Percentiles rank a stretch among this genome's conserved stretches.
phyloP scores from a whole-genome alignment of 202 grass and related monocot genomes.

The Eragrostis tef region DNA sequence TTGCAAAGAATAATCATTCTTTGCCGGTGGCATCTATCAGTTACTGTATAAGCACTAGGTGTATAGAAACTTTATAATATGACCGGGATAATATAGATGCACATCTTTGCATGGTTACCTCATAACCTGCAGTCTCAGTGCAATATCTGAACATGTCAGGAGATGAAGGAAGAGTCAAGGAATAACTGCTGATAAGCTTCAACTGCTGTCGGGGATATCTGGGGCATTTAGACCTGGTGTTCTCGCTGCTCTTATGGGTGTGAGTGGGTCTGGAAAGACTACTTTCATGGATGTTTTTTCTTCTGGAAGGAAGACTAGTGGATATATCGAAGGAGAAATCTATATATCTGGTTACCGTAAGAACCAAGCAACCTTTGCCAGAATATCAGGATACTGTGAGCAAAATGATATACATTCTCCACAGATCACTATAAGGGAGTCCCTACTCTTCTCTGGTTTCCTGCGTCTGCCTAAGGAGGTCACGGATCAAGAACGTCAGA shows the following conservation, averaged over 20 bases:
- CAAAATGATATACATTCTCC: slow-evolving; percentile 84
- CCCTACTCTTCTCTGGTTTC: slow-evolving; percentile 75
- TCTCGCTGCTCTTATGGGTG: slow-evolving; percentile 78
- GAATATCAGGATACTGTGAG: slow-evolving; percentile 78
- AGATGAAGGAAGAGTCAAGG: slow-evolving; percentile 83
- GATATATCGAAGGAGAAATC: slow-evolving; percentile 70
- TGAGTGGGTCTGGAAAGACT: slow-evolving; percentile 85
- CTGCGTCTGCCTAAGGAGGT: slow-evolving; percentile 64
- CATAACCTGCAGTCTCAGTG: slow-evolving; percentile 37
- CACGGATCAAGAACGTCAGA: slow-evolving; percentile 54
- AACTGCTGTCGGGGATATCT: slow-evolving; percentile 62
- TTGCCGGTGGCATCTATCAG: not conserved
- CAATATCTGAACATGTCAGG: slow-evolving; percentile 46
- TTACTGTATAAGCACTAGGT: slow-evolving; percentile 29
- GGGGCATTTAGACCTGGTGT: slow-evolving; percentile 70
- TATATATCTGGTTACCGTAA: slow-evolving; percentile 70
- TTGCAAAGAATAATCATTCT: slow-evolving; percentile 4
- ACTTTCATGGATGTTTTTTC: slow-evolving; percentile 82
- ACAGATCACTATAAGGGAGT: slow-evolving; percentile 70
- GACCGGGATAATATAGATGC: not conserved
- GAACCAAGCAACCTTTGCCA: slow-evolving; percentile 75
- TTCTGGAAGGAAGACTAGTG: slow-evolving; percentile 76
- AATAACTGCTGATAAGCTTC: slow-evolving; percentile 57
- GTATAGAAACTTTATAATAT: slow-evolving; percentile 18
- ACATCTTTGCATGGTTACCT: slow-evolving; percentile 19